phyloP scores from a whole-genome alignment of 805 yeast genomes.

The Ogataea populi-albae region DNA sequence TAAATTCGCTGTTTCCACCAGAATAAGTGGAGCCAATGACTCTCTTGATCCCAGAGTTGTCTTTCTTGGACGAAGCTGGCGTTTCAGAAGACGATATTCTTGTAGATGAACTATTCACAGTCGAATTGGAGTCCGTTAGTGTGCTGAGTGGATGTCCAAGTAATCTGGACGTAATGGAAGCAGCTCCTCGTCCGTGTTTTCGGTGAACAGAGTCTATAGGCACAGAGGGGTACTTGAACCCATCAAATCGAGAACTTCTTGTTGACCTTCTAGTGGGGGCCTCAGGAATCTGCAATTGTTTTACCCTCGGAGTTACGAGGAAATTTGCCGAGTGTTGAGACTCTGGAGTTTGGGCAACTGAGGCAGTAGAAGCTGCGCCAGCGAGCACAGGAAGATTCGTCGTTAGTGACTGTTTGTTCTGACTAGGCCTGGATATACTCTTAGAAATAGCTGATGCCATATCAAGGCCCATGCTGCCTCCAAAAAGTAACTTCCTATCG shows the following conservation, averaged over 20 bases:
- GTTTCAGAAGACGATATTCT: constrained; percentile 7
- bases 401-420: constrained; percentile 5
- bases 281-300: constrained; percentile 34
- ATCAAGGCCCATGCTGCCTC: constrained; percentile 14
- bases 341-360: constrained; percentile 28
- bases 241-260: constrained; percentile 22
- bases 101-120: constrained; percentile 12
- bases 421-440: constrained; percentile 1
- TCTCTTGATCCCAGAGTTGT: constrained; percentile 22
- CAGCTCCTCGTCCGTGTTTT: constrained; percentile 25
- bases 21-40: constrained; percentile 25
- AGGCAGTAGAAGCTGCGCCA: constrained; percentile 8
- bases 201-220: constrained; percentile 24
- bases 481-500: constrained; percentile 16
- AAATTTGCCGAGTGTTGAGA: constrained; percentile 15
- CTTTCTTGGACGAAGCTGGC: constrained; percentile 10
- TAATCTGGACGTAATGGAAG: constrained; percentile 32
- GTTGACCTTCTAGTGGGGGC: constrained; percentile 39
- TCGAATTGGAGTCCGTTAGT: constrained; percentile 21
- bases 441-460: constrained; percentile 6
- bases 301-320: constrained; percentile 41
- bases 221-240: constrained; percentile 25
- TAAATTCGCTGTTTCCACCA: background rate
- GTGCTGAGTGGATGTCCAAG: constrained; percentile 26
- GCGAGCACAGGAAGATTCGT: constrained; percentile 6